phyloP scores from a whole-genome alignment of 176 grass and related monocot genomes.

The Aechmea fasciata region DNA sequence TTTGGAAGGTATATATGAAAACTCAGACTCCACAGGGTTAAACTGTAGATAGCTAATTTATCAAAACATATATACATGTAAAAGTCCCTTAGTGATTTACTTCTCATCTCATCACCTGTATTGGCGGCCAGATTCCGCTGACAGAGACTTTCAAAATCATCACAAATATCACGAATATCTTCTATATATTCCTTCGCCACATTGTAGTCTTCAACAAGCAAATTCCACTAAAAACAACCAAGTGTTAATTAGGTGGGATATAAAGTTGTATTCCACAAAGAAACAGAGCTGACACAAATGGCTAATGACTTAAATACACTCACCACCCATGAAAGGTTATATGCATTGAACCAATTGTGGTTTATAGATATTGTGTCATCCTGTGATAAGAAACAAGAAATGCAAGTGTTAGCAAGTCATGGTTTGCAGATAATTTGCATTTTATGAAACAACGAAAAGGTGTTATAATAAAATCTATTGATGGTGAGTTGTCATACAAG shows the following conservation, averaged over 20 bases:
- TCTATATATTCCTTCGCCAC: constrained; percentile 93
- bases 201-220: constrained; percentile 90
- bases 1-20: too few species aligned
- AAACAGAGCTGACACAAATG: neutral
- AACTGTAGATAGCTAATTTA: too few species aligned
- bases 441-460: too few species aligned
- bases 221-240: constrained; percentile 51
- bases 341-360: constrained; percentile 94
- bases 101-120: constrained; percentile 44
- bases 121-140: constrained; percentile 90
- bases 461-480: too few species aligned
- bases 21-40: too few species aligned
- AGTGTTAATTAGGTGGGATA: constrained; percentile 13
- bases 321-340: constrained; percentile 92
- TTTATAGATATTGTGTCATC: constrained; percentile 98
- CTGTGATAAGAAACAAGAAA: constrained; percentile 29
- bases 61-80: too few species aligned
- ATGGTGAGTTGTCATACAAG: too few species aligned
- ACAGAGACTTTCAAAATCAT: constrained; percentile 82
- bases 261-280: neutral
- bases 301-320: constrained; percentile 11
- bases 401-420: neutral
- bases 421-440: neutral
- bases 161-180: constrained; percentile 86
- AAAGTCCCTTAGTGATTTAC: neutral